phyloP scores from a whole-genome alignment of 306 rosid species.

The Purshia tridentata region DNA sequence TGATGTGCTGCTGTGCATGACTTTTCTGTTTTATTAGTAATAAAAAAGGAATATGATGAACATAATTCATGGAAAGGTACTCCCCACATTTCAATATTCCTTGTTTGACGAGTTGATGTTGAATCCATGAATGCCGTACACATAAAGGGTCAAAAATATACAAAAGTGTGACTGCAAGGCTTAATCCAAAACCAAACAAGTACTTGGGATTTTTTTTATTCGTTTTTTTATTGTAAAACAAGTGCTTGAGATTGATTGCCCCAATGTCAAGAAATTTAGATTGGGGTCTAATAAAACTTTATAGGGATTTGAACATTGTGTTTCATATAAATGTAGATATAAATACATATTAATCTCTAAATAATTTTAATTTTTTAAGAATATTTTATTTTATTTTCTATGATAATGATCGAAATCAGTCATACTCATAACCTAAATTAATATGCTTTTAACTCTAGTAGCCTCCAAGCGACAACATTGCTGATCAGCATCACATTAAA shows the following conservation, averaged over 20 bases:
- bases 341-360: too few relatives aligned
- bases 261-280: background rate
- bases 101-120: slow-evolving; percentile 28
- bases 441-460: background rate
- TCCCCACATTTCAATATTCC: slow-evolving; percentile 6
- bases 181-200: slow-evolving; percentile 3
- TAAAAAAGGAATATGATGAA: background rate
- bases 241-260: background rate
- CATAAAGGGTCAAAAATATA: slow-evolving; percentile 9
- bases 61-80: background rate
- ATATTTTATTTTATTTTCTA: too few relatives aligned
- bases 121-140: slow-evolving; percentile 50
- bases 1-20: background rate
- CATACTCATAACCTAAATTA: too few relatives aligned
- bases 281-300: background rate
- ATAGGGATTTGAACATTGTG: background rate
- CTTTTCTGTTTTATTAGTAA: background rate
- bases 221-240: too few relatives aligned
- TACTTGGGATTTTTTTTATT: background rate
- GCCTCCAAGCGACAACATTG: background rate
- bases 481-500: background rate
- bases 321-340: background rate
- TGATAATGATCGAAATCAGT: too few relatives aligned
- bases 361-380: too few relatives aligned
- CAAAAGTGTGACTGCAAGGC: slow-evolving; percentile 16